phyloP scores from a whole-genome alignment of 305 asterid genomes.

The Solanum aculeatissimum region DNA sequence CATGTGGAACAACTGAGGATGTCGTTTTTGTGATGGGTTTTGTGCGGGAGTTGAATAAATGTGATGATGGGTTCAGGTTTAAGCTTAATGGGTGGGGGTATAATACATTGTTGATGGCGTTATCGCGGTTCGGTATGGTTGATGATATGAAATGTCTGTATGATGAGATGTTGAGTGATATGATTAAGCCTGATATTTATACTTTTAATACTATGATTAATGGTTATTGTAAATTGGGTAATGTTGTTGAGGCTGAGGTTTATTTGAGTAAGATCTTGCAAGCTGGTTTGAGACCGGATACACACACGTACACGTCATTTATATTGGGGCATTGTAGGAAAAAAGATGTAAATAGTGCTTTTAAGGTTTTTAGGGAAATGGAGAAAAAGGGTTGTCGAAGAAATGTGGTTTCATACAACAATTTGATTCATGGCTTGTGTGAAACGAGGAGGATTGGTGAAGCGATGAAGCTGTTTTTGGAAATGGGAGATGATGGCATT shows the following conservation, averaged over 20 bases:
- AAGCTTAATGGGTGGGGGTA: conserved; percentile 44
- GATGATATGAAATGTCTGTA: conserved; percentile 57
- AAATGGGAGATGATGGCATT: conserved; percentile 47
- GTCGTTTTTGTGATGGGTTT: conserved; percentile 25
- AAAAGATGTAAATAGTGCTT: conserved; percentile 46
- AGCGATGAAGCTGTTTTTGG: conserved; percentile 31
- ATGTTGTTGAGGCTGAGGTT: conserved; percentile 47
- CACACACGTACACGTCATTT: conserved; percentile 68
- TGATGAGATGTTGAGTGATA: conserved; percentile 51
- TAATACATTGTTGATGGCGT: conserved; percentile 47
- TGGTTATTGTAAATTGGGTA: conserved; percentile 63
- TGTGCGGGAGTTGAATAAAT: conserved; percentile 33
- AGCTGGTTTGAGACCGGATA: conserved; percentile 63
- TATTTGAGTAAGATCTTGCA: conserved; percentile 48
- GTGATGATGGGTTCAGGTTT: conserved; percentile 17
- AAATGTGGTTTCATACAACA: conserved; percentile 60
- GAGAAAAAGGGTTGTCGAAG: conserved; percentile 45
- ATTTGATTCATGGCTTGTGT: conserved; percentile 69
- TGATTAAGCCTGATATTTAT: conserved; percentile 55
- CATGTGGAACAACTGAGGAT: conserved; percentile 33
- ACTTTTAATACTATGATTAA: conserved; percentile 70
- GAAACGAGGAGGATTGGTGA: conserved; percentile 48
- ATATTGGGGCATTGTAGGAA: conserved; percentile 73
- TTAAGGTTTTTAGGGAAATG: conserved; percentile 37
- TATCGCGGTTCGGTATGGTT: conserved; percentile 46